A percentile compares a stretch with the other conserved stretches of the same genome.
phyloP scores from a whole-genome alignment of 108 stramenopile genomes.

The Cyclotella kingstonii region DNA sequence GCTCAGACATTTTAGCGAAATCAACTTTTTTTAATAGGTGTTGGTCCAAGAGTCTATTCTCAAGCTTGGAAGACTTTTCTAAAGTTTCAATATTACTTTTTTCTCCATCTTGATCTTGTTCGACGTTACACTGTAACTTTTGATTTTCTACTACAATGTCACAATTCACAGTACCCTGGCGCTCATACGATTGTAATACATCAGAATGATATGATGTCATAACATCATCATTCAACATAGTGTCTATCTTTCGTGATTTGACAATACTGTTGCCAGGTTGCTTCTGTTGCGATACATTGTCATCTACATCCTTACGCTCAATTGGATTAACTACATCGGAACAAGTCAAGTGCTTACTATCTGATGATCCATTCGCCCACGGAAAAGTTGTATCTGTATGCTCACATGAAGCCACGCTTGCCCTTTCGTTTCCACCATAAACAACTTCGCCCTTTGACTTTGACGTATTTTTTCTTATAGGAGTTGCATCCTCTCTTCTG shows the following conservation, averaged over 20 bases:
- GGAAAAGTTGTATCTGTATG: no score
- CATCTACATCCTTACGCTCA: no score
- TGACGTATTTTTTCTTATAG: conserved; percentile 16
- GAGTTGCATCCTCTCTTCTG: conserved; percentile 21
- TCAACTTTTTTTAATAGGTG: background rate
- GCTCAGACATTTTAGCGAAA: conserved; percentile 10
- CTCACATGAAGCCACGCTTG: no score
- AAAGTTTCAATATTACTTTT: background rate
- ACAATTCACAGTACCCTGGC: background rate
- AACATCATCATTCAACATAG: conserved; percentile 1
- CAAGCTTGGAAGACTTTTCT: background rate
- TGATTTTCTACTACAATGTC: background rate
- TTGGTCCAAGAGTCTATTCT: background rate
- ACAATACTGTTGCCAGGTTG: no score
- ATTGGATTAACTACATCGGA: no score
- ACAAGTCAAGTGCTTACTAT: no score
- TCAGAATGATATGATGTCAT: conserved; percentile 8
- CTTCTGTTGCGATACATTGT: no score
- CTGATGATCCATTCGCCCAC: no score
- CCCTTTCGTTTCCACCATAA: no score
- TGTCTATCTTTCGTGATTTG: no score
- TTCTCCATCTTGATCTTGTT: no score
- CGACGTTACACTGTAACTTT: background rate
- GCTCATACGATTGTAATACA: conserved; percentile 3
- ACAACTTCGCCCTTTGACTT: conserved; percentile 2